phyloP scores from a whole-genome alignment of 2,329 filamentous ascomycete genomes.

The Xylaria sp. region DNA sequence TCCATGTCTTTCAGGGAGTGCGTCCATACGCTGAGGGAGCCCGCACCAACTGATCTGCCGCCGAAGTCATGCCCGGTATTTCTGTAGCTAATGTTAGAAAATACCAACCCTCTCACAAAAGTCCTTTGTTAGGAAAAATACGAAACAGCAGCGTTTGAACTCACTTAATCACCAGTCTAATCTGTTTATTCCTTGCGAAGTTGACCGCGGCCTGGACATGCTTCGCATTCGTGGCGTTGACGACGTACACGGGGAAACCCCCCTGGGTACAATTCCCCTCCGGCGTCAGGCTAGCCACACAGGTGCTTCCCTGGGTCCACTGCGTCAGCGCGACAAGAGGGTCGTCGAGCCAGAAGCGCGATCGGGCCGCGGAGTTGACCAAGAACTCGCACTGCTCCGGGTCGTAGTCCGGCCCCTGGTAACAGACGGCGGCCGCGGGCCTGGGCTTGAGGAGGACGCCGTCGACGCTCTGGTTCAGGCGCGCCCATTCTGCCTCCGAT shows the following conservation, averaged over 20 bases:
- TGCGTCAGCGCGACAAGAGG: slow-evolving; percentile 35
- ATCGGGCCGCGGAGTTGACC: slow-evolving; percentile 24
- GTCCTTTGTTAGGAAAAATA: slow-evolving; percentile 1
- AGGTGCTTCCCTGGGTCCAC: slow-evolving; percentile 41
- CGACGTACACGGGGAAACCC: slow-evolving; percentile 40
- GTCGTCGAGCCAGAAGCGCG: slow-evolving; percentile 38
- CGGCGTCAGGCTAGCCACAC: slow-evolving; percentile 28
- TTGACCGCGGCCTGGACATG: slow-evolving; percentile 41
- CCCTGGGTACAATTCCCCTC: slow-evolving; percentile 39
- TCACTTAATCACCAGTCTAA: slow-evolving; percentile 42
- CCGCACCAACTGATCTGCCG: slow-evolving; percentile 49
- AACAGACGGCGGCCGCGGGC: slow-evolving; percentile 37
- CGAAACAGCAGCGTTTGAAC: slow-evolving; percentile 4
- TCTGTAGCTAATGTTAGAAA: slow-evolving; percentile 42
- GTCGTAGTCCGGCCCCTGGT: slow-evolving; percentile 32
- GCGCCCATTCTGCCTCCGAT: slow-evolving; percentile 28
- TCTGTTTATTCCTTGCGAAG: slow-evolving; percentile 40
- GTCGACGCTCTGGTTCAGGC: slow-evolving; percentile 32
- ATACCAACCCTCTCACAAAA: slow-evolving; percentile 30
- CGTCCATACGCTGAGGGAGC: slow-evolving; percentile 52
- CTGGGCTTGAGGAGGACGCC: slow-evolving; percentile 37
- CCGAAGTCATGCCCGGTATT: slow-evolving; percentile 52
- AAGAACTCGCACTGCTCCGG: slow-evolving; percentile 32
- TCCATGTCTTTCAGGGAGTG: slow-evolving; percentile 48
- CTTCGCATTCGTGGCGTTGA: slow-evolving; percentile 41